Evolutionary conservation across 306 rosid genomes (phyloP), one percentile per base, ranked within the genome.

Genomic region (Cucurbita ficifolia): DNA sequence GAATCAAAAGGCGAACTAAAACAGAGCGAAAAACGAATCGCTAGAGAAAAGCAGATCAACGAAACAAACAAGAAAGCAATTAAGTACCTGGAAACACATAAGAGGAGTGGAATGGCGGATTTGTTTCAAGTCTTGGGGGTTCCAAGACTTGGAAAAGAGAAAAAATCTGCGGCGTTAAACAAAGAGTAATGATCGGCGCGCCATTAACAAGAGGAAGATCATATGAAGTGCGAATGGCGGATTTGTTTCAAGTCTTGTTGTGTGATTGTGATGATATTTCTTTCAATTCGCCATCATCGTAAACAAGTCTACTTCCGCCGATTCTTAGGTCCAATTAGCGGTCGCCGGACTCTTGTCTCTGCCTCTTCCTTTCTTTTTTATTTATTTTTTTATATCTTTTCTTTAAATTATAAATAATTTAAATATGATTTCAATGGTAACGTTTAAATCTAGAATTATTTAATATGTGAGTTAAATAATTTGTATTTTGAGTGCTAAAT

Each of bases 261-360:
- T 55, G 18, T 5, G 48, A 62, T 62, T 17, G 1, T 19, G 36
- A 64, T 64, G 10, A n/a, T 64, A 29, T 6, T 40, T 40, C 24
- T 40, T 46, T 68, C 40, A 22, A 68, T 21, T 48, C 55, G 73
- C 72, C 52, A 40, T 64, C 52, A 40, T 64, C 73, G 55, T 4
- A 46, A 40, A 46, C 55, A 42, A 64, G 50, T 40, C 4, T 67
- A 42, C n/a, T 22, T 67, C 19, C 72, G 13, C 39, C 72, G 53
- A 67, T 43, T 45, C 11, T 67, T 67, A 6, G 72, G 55, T 45
- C 38, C 72, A 67, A 67, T 67, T 68, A 68, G 73, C 73, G 56
- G 56, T 68, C 42, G 73, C 73, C 55, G 73, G 73, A 68, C 40
- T 68, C 73, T 22, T 68, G 54, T 45, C 73, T 46, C 22, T 68